Base-by-base conservation (phyloP, 176 grass and related monocot species). In the Tuctoria greenei region DNA sequence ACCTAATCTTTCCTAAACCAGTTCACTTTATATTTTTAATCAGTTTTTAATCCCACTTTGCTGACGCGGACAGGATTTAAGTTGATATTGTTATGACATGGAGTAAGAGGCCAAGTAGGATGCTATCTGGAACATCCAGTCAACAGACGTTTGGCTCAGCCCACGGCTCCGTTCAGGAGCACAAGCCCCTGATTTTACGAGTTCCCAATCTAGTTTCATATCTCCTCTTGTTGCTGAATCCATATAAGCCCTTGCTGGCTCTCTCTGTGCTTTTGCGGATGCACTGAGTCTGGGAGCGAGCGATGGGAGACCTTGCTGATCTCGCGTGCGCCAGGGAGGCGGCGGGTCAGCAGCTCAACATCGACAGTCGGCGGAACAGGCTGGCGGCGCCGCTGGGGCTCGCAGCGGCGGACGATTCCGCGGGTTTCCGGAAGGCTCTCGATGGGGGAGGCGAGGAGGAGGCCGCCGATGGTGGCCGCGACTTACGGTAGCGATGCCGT, bases 381-480 rank as follows among this genome's bases (percentile, higher is more conserved):
- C 64, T 86, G 26, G 67, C 88, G 5, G 55, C 54, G 20, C 81
- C 90, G 41, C 82, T 94, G 8, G 92, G 91, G 70, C 79, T 88
- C 38, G 88, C 88, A 1, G 88, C 92, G 4, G 78, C 75, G 42
- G 85, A 94, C 36, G 92, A 91, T 36, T 67, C 69, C 10, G 60
- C 68, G 18, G 70, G 41, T 12, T 38, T 88, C 28, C 61, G 56
- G 51, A 27, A 40, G 5, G 69, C 61, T 20, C 67, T 94, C 2
- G 60, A 61, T 0, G 67, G 23, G 4, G 74, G 49, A 66, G 45
- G 46, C 41, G 38, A 72, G 77, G 80, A 85, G n/a, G n/a, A n/a
- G 85, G 39, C 88, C 88, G 1, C 63, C 91, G 41, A 94, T 91
- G 92, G 92, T 94, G 10, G 85, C 92, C 8, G 85, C 92, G 40